Conservation (phyloP, 305 asterid genomes). For the Andrographis paniculata region DNA sequence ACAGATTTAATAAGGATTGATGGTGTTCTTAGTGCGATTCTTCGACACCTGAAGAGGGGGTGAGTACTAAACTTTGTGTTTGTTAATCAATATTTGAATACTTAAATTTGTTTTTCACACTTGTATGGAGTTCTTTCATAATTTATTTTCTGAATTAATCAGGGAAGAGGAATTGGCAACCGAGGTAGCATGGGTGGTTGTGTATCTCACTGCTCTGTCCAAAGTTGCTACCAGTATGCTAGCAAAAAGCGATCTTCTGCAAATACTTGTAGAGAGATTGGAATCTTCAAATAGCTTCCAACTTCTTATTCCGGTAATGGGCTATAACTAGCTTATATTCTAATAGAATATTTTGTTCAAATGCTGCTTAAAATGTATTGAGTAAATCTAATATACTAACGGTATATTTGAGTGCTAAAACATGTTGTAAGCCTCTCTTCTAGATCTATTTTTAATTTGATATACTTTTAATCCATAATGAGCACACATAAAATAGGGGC, state of each 20-base stretch:
- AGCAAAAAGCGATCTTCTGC: conserved; percentile 60
- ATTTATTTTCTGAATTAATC: conserved; percentile 23
- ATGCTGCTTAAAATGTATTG: conserved; percentile 2
- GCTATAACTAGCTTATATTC: conserved; percentile 15
- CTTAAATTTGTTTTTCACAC: neutral
- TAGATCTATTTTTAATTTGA: no score
- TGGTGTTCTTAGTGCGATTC: conserved; percentile 73
- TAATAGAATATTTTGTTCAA: conserved; percentile 3
- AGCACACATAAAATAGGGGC: no score
- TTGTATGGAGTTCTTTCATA: neutral
- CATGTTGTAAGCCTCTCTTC: no score
- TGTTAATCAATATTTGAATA: conserved; percentile 6
- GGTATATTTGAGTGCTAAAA: neutral
- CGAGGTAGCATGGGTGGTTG: conserved; percentile 97
- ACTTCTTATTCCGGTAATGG: conserved; percentile 84
- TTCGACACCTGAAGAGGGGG: conserved; percentile 77
- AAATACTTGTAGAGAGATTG: conserved; percentile 65
- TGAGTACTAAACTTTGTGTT: conserved; percentile 28
- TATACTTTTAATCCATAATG: no score
- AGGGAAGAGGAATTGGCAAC: conserved; percentile 93
- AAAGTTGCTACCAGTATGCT: conserved; percentile 67
- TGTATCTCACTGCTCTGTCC: conserved; percentile 92
- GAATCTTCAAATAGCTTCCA: conserved; percentile 67
- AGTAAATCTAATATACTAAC: neutral
- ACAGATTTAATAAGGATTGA: conserved; percentile 67